Conservation (phyloP, 305 asterid species). For the Plantago rigida region DNA sequence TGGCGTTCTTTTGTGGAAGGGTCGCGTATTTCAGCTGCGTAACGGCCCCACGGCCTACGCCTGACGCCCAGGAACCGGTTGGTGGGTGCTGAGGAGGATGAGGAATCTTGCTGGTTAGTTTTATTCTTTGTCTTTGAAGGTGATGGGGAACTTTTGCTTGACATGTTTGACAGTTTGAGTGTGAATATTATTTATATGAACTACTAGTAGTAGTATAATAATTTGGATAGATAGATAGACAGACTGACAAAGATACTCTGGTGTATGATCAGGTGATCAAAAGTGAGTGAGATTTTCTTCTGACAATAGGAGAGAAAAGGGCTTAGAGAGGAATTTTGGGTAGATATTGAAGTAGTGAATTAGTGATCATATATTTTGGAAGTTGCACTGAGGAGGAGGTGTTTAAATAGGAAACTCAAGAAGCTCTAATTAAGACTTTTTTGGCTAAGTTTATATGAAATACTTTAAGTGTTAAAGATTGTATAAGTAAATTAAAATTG, state of each 20-base stretch:
- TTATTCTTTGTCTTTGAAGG: constrained; percentile 32
- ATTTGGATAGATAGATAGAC: constrained; percentile 7
- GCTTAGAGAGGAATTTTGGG: constrained; percentile 9
- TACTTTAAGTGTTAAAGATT: constrained; percentile 8
- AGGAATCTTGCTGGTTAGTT: constrained; percentile 16
- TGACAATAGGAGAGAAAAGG: constrained; percentile 28
- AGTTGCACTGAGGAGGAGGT: constrained; percentile 19
- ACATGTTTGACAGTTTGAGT: constrained; percentile 17
- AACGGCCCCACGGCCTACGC: constrained; percentile 83
- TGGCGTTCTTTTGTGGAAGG: constrained; percentile 76
- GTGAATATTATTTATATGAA: constrained; percentile 20
- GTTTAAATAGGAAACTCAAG: constrained; percentile 33
- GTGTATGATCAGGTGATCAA: constrained; percentile 15
- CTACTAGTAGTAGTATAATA: not conserved
- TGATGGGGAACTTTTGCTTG: constrained; percentile 23
- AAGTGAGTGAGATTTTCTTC: constrained; percentile 31
- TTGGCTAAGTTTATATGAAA: not conserved
- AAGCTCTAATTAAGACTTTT: not conserved
- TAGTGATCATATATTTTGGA: constrained; percentile 17
- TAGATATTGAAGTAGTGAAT: constrained; percentile 2
- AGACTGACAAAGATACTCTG: constrained; percentile 25
- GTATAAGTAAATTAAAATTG: constrained; percentile 17
- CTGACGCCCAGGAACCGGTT: constrained; percentile 65
- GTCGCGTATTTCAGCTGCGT: constrained; percentile 81
- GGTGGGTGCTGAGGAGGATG: constrained; percentile 18